Base-by-base conservation (phyloP, 2,329 filamentous ascomycete species). In the Chrysoporthe cubensis region DNA sequence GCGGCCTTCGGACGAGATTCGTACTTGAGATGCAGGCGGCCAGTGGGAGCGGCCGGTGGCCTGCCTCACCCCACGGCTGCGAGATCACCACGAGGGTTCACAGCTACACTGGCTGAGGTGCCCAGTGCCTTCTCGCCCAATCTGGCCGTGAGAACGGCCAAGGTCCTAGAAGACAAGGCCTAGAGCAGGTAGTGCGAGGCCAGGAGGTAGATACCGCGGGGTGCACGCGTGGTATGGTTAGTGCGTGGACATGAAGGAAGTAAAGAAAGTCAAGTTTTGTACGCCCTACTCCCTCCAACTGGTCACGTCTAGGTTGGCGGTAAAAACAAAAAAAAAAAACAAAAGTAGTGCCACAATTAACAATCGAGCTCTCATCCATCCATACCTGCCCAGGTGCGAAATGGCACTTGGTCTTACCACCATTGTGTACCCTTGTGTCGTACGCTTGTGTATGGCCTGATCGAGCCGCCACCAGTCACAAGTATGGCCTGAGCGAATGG, bases 271-370 rank as follows among this genome's bases (percentile, higher is more conserved):
- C 48, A 40, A 50, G 18, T 52, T 63, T 52, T 63, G 34, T 54
- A 63, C 61, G 61, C 61, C 46, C 46, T 37, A 46, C 43, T 61
- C 43, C 59, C 26, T 44, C 42, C 42, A 61, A 14, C 59, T 61
- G 18, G n/a, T n/a, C 42, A 44, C 44, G 21, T 61, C 59, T 61
- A 44, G 59, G 59, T 48, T 11, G 43, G 26, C n/a, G 14, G 26
- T 60, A 32, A 34, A 58, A 58, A 21, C 21, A n/a, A 21, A n/a
- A 32, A 34, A n/a, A 21, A n/a, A 32, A 34, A 58, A 58, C 13
- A 21, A n/a, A 21, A n/a, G 21, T 14, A 21, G 57, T 26, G 21
- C 32, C 50, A 21, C 40, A 43, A 60, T 44, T 21, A 44, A 60
- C 57, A 44, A 60, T 14, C n/a, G 21, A 6, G 32, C 54, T n/a